phyloP scores from a whole-genome alignment of 257 asterid genomes.

The Petrea volubilis region DNA sequence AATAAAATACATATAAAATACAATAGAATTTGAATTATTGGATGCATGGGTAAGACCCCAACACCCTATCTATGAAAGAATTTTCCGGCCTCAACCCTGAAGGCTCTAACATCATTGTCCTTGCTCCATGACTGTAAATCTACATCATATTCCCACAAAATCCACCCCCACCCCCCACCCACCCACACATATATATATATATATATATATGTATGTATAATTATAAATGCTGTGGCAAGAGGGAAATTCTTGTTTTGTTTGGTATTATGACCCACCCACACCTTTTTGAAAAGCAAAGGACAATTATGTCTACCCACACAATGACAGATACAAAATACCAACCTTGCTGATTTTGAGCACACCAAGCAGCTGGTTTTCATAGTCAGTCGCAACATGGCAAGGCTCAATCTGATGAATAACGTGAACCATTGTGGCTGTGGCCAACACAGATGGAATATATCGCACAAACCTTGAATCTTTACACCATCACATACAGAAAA shows the following conservation, averaged over 20 bases:
- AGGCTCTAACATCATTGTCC: too few species aligned
- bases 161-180: too few species aligned
- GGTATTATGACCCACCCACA: background rate
- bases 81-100: too few species aligned
- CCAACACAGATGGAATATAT: conserved; percentile 66
- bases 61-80: too few species aligned
- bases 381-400: conserved; percentile 40
- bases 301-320: background rate
- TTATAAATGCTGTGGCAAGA: background rate
- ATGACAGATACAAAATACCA: conserved; percentile 1
- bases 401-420: conserved; percentile 55
- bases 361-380: conserved; percentile 53
- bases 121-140: too few species aligned
- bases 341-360: conserved; percentile 66
- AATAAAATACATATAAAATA: too few species aligned
- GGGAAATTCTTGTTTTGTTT: background rate
- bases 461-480: conserved; percentile 61
- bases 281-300: background rate
- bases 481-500: background rate
- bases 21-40: too few species aligned
- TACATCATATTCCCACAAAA: too few species aligned
- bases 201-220: too few species aligned
- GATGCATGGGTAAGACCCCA: too few species aligned
- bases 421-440: conserved; percentile 68
- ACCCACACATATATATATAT: too few species aligned